Evolutionary conservation across 768 basidiomycete species (phyloP), one percentile per base, ranked within the genome.

Genomic region (Mycena metata): DNA sequence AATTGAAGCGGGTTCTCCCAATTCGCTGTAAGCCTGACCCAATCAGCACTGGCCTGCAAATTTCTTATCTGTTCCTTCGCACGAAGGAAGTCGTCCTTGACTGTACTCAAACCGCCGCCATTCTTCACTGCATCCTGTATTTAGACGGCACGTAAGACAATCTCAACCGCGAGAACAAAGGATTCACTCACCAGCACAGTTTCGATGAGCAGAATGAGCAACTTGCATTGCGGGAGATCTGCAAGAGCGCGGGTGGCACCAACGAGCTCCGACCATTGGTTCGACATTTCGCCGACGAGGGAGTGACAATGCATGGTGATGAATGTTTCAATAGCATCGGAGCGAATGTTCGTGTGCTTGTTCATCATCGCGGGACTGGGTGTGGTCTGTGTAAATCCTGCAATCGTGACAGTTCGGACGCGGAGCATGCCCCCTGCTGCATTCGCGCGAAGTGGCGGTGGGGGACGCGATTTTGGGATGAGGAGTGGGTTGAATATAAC

Each of bases 171-270:
- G n/a, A 3, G 11, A 26, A 16, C 5, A 7, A 16, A 21, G 45
- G 15, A 35, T 17, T 30, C 30, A 60, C 74, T 0, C 33, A 75
- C 74, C 66, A 75, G 52, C 13, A 70, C 68, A 15, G 51, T 60
- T 46, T 73, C 72, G 17, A 73, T 66, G 35, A 75, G 52, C n/a
- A 68, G 65, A 24, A 70, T 61, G 1, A 75, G 60, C 49, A 21
- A 58, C 24, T 45, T 51, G 42, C 69, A 72, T 9, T 39, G 46
- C 17, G 30, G 10, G 3, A 56, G 45, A 39, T 73, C 35, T 6
- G 74, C 72, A 2, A 69, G 60, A 2, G 54, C 60, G 5, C 60
- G 55, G 5, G 67, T 67, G 4, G 26, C 43, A 12, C 68, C 70
- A 6, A 71, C 70, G 1, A 42, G 49, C 12, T n/a, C 13, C 62